Base-by-base conservation (phyloP, 305 asterid species). In the Fraxinus albicans region DNA sequence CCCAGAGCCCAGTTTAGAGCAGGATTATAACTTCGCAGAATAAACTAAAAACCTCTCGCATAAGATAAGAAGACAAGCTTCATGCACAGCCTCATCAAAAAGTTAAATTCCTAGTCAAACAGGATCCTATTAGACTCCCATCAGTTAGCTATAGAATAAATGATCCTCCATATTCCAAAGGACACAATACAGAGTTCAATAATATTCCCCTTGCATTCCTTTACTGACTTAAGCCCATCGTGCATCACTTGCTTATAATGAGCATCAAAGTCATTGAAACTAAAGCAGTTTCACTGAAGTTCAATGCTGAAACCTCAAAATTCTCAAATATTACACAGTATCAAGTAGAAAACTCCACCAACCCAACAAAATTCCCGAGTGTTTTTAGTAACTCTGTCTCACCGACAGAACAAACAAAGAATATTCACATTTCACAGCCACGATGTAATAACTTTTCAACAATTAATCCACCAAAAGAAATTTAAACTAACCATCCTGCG, bases 401-500 rank as follows among this genome's bases (percentile, higher is more conserved):
- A 12, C 15, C 4, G 33, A 63, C 73, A 63, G 73, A 63, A 25
- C 76, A 70, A 70, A 29, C 4, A 70, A 70, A 27, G 40, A 70
- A 27, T 29, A 70, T 70, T 35, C 15, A 15, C 42, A 13, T 70
- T 29, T 12, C 4, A 31, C 40, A 70, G 5, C 21, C 21, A 70
- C 76, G 34, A 70, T 31, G 40, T 70, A 31, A 13, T 31, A 29
- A 70, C 76, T 29, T 31, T 4, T 70, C 23, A 31, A 70, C 76
- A 31, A 29, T 70, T 29, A 27, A 72, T 35, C 2, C 60, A 36
- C 38, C 17, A 79, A 83, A 29, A 3, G n/a, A 67, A 70, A 31
- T 17, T 13, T 29, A 70, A 77, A 83, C 97, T 74, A 42, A 94
- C 99, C 99, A 88, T 96, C 99, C 81, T 93, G 99, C 1, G 98